phyloP scores from a whole-genome alignment of 1,139 yeast genomes.

The Kodamaea anthophila region DNA sequence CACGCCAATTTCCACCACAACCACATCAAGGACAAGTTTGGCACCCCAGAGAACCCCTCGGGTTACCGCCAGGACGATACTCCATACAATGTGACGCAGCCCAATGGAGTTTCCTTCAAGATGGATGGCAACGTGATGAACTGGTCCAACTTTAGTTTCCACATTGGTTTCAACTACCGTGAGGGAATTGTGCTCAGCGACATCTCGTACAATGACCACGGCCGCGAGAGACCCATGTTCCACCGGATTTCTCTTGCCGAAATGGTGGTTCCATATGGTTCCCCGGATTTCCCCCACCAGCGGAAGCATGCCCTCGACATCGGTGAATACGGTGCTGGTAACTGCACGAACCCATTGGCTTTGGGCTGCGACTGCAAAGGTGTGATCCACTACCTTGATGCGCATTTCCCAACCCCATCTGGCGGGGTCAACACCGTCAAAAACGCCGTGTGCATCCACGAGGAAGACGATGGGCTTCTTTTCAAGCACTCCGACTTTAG shows the following conservation, averaged over 20 bases:
- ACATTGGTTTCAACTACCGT: slow-evolving; percentile 77
- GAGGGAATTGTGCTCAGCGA: slow-evolving; percentile 80
- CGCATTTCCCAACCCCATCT: slow-evolving; percentile 56
- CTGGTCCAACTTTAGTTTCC: slow-evolving; percentile 75
- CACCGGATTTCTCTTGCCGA: slow-evolving; percentile 74
- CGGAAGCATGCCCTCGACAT: slow-evolving; percentile 82
- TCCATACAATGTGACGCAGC: slow-evolving; percentile 68
- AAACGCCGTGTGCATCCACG: slow-evolving; percentile 79
- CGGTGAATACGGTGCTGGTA: slow-evolving; percentile 86
- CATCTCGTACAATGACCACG: slow-evolving; percentile 67
- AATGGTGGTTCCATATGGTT: slow-evolving; percentile 83
- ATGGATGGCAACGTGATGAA: slow-evolving; percentile 63
- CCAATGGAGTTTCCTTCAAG: slow-evolving; percentile 73
- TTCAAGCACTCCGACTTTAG: slow-evolving; percentile 81
- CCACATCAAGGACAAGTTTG: slow-evolving; percentile 54
- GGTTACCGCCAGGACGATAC: slow-evolving; percentile 53
- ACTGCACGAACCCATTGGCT: slow-evolving; percentile 71
- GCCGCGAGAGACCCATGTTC: slow-evolving; percentile 63
- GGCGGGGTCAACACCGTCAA: slow-evolving; percentile 68
- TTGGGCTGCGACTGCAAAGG: slow-evolving; percentile 85
- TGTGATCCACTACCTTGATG: slow-evolving; percentile 74
- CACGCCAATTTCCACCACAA: slow-evolving; percentile 66
- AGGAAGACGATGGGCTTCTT: slow-evolving; percentile 74
- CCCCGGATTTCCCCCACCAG: slow-evolving; percentile 74
- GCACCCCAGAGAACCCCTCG: slow-evolving; percentile 42